phyloP scores from a whole-genome alignment of 495 filamentous ascomycete genomes.

The Glonium stellatum region DNA sequence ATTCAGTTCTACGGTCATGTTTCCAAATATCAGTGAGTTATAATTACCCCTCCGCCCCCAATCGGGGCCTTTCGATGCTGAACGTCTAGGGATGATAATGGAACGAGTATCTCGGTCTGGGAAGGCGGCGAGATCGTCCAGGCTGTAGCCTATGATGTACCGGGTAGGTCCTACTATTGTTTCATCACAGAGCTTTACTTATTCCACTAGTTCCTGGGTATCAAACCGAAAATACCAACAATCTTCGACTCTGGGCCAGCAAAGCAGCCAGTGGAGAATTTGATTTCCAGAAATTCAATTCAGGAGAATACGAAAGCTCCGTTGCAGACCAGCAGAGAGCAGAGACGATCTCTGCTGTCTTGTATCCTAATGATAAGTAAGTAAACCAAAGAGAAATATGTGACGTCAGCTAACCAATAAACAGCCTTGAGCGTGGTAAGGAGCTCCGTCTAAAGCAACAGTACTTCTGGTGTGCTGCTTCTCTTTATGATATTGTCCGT shows the following conservation, averaged over 20 bases:
- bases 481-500: constrained; percentile 89
- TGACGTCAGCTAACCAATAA: neutral
- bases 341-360: constrained; percentile 94
- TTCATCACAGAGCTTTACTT: constrained; percentile 1
- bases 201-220: constrained; percentile 63
- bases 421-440: constrained; percentile 77
- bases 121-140: constrained; percentile 89
- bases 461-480: constrained; percentile 99
- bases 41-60: too few species aligned
- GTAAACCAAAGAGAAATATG: neutral
- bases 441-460: constrained; percentile 97
- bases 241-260: constrained; percentile 92
- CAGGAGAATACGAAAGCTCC: constrained; percentile 93
- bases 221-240: constrained; percentile 84
- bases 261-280: constrained; percentile 96
- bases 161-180: constrained; percentile 40
- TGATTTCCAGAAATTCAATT: constrained; percentile 99
- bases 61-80: constrained; percentile 4
- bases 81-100: constrained; percentile 55
- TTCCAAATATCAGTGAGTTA: constrained; percentile 51
- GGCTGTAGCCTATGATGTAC: constrained; percentile 91
- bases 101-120: constrained; percentile 68
- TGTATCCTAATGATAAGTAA: constrained; percentile 92
- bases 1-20: constrained; percentile 93
- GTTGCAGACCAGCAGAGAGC: constrained; percentile 93